A percentile compares a stretch with the other conserved stretches of the same genome.
These are phyloP conservation scores for Melaleuca alternifolia DNA, from an alignment of 345 rosid genomes.

Conservation along the genomic window DNA sequence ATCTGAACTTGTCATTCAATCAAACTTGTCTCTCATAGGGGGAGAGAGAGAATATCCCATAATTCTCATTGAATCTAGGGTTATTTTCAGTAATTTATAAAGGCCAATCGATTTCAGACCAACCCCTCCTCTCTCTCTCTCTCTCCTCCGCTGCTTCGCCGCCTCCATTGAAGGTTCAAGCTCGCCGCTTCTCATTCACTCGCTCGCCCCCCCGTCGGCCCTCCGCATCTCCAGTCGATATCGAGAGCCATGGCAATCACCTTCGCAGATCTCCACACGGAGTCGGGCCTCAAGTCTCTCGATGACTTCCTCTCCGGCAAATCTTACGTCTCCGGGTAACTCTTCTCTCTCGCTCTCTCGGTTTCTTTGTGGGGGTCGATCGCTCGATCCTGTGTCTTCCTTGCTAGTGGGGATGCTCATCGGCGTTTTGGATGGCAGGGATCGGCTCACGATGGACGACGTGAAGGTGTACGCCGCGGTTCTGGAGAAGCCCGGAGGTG, in stretches of 20 bases:
- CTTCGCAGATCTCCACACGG: slow-evolving; percentile 81
- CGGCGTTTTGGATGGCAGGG: slow-evolving; percentile 13
- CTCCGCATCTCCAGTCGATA: background rate
- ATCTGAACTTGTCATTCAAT: too few relatives aligned
- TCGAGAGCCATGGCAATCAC: slow-evolving; percentile 50
- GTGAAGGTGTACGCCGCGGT: slow-evolving; percentile 79
- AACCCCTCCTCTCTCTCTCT: background rate
- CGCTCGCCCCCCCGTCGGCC: background rate
- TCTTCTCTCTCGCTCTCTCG: too few relatives aligned
- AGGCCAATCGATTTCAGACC: background rate
- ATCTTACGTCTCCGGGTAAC: slow-evolving; percentile 69
- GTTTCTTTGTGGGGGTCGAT: background rate
- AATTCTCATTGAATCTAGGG: background rate
- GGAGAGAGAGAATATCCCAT: background rate
- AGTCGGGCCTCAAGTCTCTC: slow-evolving; percentile 69
- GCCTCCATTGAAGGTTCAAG: background rate
- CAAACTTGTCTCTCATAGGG: too few relatives aligned
- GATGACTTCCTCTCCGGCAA: slow-evolving; percentile 64
- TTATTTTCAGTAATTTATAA: background rate
- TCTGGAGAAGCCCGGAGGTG: slow-evolving; percentile 39
- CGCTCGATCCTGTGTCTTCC: background rate
- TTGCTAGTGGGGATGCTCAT: background rate
- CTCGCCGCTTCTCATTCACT: background rate
- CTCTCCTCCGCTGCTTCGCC: background rate
- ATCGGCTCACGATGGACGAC: slow-evolving; percentile 54